These are phyloP conservation scores for Millerozyma miso DNA, from an alignment of 805 yeast genomes.

Conservation along the genomic window DNA sequence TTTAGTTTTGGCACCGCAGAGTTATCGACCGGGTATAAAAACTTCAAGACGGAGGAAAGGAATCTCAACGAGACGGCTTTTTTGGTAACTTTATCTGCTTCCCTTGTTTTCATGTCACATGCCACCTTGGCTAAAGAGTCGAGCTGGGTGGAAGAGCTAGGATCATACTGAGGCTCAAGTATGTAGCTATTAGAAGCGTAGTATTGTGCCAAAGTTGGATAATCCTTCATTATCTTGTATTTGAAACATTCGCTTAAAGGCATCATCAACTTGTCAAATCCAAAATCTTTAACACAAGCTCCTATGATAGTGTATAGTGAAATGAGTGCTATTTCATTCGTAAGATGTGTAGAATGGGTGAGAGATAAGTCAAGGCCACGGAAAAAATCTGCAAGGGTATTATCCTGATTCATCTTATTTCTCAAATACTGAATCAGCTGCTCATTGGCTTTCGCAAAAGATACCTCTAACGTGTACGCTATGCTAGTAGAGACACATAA, in stretches of 20 bases:
- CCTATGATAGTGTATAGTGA: slow-evolving; percentile 60
- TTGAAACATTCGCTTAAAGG: slow-evolving; percentile 68
- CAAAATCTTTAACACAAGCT: slow-evolving; percentile 72
- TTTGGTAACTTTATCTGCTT: background rate
- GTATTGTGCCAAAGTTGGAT: slow-evolving; percentile 50
- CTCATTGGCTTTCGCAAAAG: slow-evolving; percentile 49
- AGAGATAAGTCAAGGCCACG: slow-evolving; percentile 43
- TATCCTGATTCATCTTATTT: slow-evolving; percentile 39
- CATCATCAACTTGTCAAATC: slow-evolving; percentile 64
- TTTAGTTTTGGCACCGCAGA: slow-evolving; percentile 76
- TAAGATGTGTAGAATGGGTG: slow-evolving; percentile 19
- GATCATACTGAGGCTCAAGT: background rate
- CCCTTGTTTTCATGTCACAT: slow-evolving; percentile 14
- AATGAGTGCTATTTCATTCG: slow-evolving; percentile 50
- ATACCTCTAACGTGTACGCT: slow-evolving; percentile 60
- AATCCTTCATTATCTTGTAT: slow-evolving; percentile 55
- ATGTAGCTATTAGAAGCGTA: background rate
- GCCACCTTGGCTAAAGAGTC: slow-evolving; percentile 36
- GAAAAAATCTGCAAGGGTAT: slow-evolving; percentile 41
- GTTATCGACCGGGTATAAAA: slow-evolving; percentile 58
- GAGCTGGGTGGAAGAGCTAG: slow-evolving; percentile 13
- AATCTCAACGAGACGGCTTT: slow-evolving; percentile 41
- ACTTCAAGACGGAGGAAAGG: slow-evolving; percentile 52
- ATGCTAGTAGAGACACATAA: slow-evolving; percentile 51
- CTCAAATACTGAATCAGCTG: slow-evolving; percentile 52